phyloP scores from a whole-genome alignment of 1,284 basidiomycete species.

The Salmacisia buchloeana region DNA sequence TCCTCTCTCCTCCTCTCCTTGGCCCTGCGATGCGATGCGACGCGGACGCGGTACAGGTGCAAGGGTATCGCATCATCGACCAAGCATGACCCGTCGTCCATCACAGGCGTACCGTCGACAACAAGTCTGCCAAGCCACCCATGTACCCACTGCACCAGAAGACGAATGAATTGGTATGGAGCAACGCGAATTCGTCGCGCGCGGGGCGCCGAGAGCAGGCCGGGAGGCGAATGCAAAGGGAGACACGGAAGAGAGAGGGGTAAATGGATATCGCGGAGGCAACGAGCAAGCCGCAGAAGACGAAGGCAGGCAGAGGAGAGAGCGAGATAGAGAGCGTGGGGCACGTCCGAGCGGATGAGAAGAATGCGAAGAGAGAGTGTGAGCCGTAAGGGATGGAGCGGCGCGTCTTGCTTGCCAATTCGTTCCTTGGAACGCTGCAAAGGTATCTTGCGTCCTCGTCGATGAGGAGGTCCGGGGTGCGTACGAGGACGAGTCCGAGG shows the following conservation, averaged over 20 bases:
- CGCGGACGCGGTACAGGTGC: neutral
- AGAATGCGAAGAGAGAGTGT: neutral
- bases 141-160: too few relatives aligned
- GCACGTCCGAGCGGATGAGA: neutral
- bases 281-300: neutral
- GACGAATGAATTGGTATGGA: too few relatives aligned
- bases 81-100: neutral
- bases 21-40: neutral
- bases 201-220: too few relatives aligned
- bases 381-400: neutral
- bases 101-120: too few relatives aligned
- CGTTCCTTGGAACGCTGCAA: neutral
- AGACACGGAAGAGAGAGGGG: neutral
- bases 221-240: too few relatives aligned
- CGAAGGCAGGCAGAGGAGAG: neutral
- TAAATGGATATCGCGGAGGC: neutral
- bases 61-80: conserved; percentile 2
- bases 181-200: too few relatives aligned
- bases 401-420: neutral
- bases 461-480: too few relatives aligned
- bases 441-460: neutral
- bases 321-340: neutral
- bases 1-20: neutral
- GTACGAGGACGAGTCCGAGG: too few relatives aligned
- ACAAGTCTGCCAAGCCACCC: too few relatives aligned